A percentile compares a stretch with the other conserved stretches of the same genome.
Evolutionary conservation across 495 filamentous ascomycete genomes (phyloP).

Genomic region (Penicillium desertorum): DNA sequence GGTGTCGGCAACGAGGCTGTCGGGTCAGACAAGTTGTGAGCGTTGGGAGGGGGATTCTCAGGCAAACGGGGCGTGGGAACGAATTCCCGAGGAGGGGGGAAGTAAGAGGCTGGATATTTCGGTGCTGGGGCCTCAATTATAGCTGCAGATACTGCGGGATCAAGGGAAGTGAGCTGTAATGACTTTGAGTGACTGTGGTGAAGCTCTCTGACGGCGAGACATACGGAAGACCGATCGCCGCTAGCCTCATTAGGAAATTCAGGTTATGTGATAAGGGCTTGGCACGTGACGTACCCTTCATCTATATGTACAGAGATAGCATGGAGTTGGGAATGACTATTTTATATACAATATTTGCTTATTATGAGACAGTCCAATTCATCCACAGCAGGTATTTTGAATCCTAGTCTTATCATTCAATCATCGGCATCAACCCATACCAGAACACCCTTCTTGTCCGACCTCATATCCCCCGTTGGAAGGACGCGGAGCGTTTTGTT

Average conservation of each 20-base stretch:
- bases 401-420: constrained; percentile 19
- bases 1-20: constrained; percentile 20
- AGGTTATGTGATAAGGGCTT: constrained; percentile 31
- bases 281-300: constrained; percentile 31
- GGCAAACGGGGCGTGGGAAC: background rate
- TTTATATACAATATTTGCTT: constrained; percentile 1
- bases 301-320: background rate
- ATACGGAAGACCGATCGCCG: constrained; percentile 37
- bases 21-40: constrained; percentile 24
- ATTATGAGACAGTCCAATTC: constrained; percentile 5
- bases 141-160: background rate
- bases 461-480: constrained; percentile 68
- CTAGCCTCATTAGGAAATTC: constrained; percentile 35
- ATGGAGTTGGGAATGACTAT: background rate
- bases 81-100: background rate
- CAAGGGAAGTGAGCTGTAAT: constrained; percentile 3
- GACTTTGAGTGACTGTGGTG: constrained; percentile 18
- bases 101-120: background rate
- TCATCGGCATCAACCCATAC: constrained; percentile 62
- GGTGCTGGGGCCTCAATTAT: background rate
- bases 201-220: constrained; percentile 32
- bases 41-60: constrained; percentile 15
- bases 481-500: constrained; percentile 78
- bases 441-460: constrained; percentile 69
- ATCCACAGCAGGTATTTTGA: background rate